These are phyloP conservation scores for Pirum gemmata DNA, from an alignment of 78 protist species.

Conservation along the genomic window DNA sequence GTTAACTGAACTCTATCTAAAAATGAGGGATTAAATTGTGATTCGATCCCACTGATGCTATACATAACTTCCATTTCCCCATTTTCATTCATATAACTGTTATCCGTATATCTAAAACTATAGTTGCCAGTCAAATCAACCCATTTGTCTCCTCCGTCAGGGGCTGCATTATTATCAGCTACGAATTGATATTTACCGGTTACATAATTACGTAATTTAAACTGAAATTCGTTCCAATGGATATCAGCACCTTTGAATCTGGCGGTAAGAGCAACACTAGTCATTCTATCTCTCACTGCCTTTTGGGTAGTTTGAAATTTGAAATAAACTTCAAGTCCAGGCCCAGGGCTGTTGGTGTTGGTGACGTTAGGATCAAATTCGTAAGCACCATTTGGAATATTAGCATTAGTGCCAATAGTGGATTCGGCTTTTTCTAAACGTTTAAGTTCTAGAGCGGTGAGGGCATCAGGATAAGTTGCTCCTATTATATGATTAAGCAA, in stretches of 20 bases:
- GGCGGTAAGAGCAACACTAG: not conserved
- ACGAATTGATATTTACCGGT: not conserved
- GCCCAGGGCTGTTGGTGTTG: too few relatives aligned
- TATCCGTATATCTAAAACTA: conserved; percentile 20
- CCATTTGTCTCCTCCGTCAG: conserved; percentile 18
- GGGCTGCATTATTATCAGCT: not conserved
- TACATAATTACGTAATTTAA: not conserved
- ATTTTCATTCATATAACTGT: not conserved
- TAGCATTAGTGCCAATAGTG: too few relatives aligned
- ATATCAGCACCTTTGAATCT: conserved; percentile 5
- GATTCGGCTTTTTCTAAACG: too few relatives aligned
- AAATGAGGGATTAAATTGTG: not conserved
- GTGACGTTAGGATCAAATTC: too few relatives aligned
- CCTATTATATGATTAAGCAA: too few relatives aligned
- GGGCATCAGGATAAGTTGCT: too few relatives aligned
- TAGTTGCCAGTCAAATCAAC: not conserved
- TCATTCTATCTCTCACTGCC: conserved; percentile 16
- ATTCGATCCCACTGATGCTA: not conserved
- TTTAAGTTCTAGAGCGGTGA: too few relatives aligned
- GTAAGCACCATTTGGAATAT: too few relatives aligned
- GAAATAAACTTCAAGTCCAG: too few relatives aligned
- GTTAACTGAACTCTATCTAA: not conserved
- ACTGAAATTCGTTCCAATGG: conserved; percentile 26
- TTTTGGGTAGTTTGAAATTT: too few relatives aligned
- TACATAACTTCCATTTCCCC: not conserved